These are phyloP conservation scores for Biscogniauxia marginata DNA, from an alignment of 2,329 filamentous ascomycete genomes.

Conservation along the genomic window DNA sequence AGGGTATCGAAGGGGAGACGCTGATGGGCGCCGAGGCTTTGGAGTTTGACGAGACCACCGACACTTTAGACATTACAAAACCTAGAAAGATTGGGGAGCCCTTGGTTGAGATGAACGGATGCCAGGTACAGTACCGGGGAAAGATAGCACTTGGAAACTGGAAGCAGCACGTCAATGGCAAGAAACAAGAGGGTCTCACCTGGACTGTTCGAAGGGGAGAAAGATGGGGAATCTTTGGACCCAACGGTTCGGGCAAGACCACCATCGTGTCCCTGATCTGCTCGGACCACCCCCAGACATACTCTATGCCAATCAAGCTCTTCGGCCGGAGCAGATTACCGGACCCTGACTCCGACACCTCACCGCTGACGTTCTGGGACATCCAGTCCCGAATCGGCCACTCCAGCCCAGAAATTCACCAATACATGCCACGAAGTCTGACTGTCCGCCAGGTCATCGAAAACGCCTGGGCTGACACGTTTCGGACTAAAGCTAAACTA, in stretches of 20 bases:
- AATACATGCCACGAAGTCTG: slow-evolving; percentile 80
- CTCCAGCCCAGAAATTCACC: slow-evolving; percentile 89
- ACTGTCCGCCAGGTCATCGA: slow-evolving; percentile 74
- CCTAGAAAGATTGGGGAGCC: slow-evolving; percentile 55
- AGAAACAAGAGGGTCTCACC: slow-evolving; percentile 61
- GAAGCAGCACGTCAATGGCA: slow-evolving; percentile 56
- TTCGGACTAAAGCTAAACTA: slow-evolving; percentile 68
- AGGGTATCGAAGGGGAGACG: slow-evolving; percentile 37
- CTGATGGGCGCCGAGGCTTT: slow-evolving; percentile 31
- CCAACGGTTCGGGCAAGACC: slow-evolving; percentile 94
- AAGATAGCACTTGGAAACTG: slow-evolving; percentile 81
- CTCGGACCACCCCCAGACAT: slow-evolving; percentile 93
- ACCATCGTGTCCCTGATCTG: slow-evolving; percentile 89
- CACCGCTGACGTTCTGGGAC: slow-evolving; percentile 87
- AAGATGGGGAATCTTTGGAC: slow-evolving; percentile 88
- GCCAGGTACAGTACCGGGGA: slow-evolving; percentile 75
- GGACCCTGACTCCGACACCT: slow-evolving; percentile 60
- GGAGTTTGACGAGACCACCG: slow-evolving; percentile 20
- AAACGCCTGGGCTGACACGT: slow-evolving; percentile 89
- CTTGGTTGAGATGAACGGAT: slow-evolving; percentile 83
- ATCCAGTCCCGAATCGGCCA: slow-evolving; percentile 88
- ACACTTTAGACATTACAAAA: slow-evolving; percentile 3
- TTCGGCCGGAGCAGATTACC: slow-evolving; percentile 83
- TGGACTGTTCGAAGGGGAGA: slow-evolving; percentile 84
- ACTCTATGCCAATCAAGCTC: slow-evolving; percentile 80